Evolutionary conservation across 768 basidiomycete species (phyloP), one percentile per base, ranked within the genome.

Genomic region (Brasilioporus rufonigricans): DNA sequence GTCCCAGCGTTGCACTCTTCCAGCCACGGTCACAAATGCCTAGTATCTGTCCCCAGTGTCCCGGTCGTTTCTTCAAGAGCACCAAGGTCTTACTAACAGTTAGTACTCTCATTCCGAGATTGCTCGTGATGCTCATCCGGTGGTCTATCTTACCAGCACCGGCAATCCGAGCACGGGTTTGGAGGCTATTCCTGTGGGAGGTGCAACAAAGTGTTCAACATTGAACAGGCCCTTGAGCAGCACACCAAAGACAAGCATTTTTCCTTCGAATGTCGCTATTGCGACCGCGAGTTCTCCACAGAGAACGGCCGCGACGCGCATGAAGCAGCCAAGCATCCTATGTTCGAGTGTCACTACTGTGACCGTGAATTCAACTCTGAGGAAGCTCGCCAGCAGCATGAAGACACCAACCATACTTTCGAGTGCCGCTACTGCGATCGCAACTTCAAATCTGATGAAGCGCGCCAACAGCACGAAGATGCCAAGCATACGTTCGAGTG

Each of bases 31-130:
- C 50, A 41, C 27, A 12, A n/a, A 69, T 71, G 68, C 32, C 53
- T n/a, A n/a, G n/a, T n/a, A 14, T 4, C 12, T 69, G 68, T 26
- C 1, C 39, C 13, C 18, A 5, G 7, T 71, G 68, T 55, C 52
- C 62, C 7, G 38, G 43, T 24, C 57, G 69, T 26, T 35, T 2
- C 14, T 69, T 71, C 40, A 31, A 18, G 4, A 26, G 67, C 44
- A 31, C 27, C 0, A 5, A 50, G 0, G 65, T 44, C 19, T 0
- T 70, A 16, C 29, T 13, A 12, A 50, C 47, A 59, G 68, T 71
- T 18, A 50, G 63, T 57, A 13, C 29, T n/a, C 7, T 38, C 14
- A 40, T 24, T 40, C 21, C 11, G 16, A 26, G 8, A n/a, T n/a
- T 2, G 9, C 8, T 26, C 14, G 7, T 48, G 16, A 16, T 33